phyloP scores from a whole-genome alignment of 1,284 basidiomycete species.

The Golubevia pallescens region DNA sequence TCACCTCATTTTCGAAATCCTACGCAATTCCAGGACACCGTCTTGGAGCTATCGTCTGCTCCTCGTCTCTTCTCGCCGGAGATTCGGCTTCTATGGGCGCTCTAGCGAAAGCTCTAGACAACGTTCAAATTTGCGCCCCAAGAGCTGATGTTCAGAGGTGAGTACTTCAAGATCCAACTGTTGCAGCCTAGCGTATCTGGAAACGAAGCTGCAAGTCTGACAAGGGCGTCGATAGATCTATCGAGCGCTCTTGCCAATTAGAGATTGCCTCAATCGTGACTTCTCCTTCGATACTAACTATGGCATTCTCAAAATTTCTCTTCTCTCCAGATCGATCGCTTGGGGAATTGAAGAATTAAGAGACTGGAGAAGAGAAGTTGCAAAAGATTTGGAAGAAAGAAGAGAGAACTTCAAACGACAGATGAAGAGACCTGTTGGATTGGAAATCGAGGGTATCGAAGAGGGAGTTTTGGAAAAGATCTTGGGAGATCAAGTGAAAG shows the following conservation, averaged over 20 bases:
- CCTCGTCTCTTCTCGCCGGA: conserved; percentile 69
- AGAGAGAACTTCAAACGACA: conserved; percentile 70
- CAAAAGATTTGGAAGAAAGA: conserved; percentile 69
- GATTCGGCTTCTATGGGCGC: conserved; percentile 56
- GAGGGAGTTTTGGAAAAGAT: not conserved
- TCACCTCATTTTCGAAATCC: conserved; percentile 71
- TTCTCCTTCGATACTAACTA: too few relatives aligned
- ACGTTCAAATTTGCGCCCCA: conserved; percentile 68
- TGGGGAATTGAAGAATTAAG: conserved; percentile 33
- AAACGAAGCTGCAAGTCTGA: too few relatives aligned
- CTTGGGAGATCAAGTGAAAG: not conserved
- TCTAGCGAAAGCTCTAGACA: conserved; percentile 75
- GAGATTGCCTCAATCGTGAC: too few relatives aligned
- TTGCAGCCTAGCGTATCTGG: conserved; percentile 1
- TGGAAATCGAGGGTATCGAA: conserved; percentile 17
- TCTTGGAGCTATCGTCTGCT: conserved; percentile 77
- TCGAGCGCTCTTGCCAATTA: too few relatives aligned
- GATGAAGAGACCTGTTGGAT: conserved; percentile 64
- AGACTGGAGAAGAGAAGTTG: conserved; percentile 68
- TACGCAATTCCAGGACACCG: conserved; percentile 86
- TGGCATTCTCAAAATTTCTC: too few relatives aligned
- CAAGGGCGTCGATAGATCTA: conserved; percentile 71
- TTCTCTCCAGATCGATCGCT: conserved; percentile 38
- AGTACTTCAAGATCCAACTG: not conserved
- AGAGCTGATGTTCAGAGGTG: conserved; percentile 22